Evolutionary conservation across 768 basidiomycete species (phyloP).

Genomic region (Pisolithus tinctorius): DNA sequence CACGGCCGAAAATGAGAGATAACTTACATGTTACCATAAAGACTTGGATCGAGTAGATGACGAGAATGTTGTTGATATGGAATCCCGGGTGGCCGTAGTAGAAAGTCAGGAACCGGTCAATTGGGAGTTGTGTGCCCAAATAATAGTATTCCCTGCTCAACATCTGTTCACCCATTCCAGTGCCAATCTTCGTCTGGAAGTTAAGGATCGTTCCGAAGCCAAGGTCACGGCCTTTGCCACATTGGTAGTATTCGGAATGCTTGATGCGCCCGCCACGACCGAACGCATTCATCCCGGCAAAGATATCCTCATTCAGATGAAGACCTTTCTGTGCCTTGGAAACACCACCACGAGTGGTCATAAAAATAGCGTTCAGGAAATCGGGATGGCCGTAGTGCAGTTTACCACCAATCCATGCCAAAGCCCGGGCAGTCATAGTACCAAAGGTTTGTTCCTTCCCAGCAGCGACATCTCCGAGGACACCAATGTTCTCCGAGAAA

Average conservation of each 20-base stretch:
- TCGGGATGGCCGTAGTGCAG: constrained; percentile 99
- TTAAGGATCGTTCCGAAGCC: constrained; percentile 99
- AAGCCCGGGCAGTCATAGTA: constrained; percentile 90
- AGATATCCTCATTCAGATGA: constrained; percentile 99
- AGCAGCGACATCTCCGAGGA: constrained; percentile 96
- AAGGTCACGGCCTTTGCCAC: constrained; percentile 97
- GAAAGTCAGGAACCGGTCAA: constrained; percentile 98
- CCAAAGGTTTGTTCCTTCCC: constrained; percentile 99
- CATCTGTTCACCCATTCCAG: constrained; percentile 99
- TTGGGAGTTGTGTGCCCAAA: constrained; percentile 93
- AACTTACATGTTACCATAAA: constrained; percentile 92
- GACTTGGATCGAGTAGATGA: constrained; percentile 95
- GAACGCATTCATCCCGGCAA: constrained; percentile 98
- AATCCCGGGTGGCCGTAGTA: constrained; percentile 99
- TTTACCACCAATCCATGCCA: constrained; percentile 98
- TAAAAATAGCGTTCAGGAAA: constrained; percentile 96
- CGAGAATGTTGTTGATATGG: constrained; percentile 99
- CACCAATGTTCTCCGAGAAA: constrained; percentile 99
- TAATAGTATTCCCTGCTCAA: constrained; percentile 99
- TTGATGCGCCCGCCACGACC: constrained; percentile 98
- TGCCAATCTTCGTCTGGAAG: constrained; percentile 99
- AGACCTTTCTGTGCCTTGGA: constrained; percentile 99
- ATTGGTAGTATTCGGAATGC: constrained; percentile 99
- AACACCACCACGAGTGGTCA: constrained; percentile 97
- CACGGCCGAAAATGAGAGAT: not conserved